Percentiles rank a stretch among this genome's conserved stretches.
phyloP scores from a whole-genome alignment of 2,329 filamentous ascomycete genomes.

The Bipolaris sorokiniana region DNA sequence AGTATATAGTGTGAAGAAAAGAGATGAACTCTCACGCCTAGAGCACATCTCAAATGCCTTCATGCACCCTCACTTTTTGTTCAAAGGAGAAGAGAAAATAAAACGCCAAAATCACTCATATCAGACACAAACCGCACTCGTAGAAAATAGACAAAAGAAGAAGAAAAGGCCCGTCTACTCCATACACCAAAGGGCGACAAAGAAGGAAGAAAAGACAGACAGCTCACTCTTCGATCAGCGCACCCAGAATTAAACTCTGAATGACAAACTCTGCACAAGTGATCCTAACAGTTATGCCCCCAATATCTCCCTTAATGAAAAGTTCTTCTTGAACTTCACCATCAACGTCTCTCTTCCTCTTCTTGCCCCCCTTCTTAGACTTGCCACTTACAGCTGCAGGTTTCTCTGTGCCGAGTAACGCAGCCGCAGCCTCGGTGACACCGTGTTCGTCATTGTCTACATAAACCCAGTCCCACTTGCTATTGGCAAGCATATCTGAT shows the following conservation, averaged over 20 bases:
- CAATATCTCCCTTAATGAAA: slow-evolving; percentile 41
- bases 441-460: slow-evolving; percentile 71
- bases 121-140: neutral
- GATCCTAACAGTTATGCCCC: slow-evolving; percentile 65
- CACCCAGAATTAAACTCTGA: slow-evolving; percentile 88
- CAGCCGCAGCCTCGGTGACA: slow-evolving; percentile 60
- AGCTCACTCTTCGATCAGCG: slow-evolving; percentile 68
- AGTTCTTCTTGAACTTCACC: slow-evolving; percentile 30
- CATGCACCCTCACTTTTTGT: neutral
- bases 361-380: slow-evolving; percentile 34
- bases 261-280: slow-evolving; percentile 86
- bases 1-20: neutral
- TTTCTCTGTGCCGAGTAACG: slow-evolving; percentile 51
- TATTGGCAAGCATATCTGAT: slow-evolving; percentile 61
- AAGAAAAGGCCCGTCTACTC: neutral
- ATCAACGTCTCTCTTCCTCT: slow-evolving; percentile 55
- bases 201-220: neutral
- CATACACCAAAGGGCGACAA: neutral
- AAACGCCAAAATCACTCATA: neutral
- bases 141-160: neutral
- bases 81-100: neutral
- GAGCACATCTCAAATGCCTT: neutral
- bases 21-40: neutral
- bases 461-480: slow-evolving; percentile 79
- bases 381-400: slow-evolving; percentile 28